Percentiles rank a stretch among this genome's conserved stretches.
Conservation (phyloP, 768 basidiomycete species). For the Leccinellum rugosiceps region DNA sequence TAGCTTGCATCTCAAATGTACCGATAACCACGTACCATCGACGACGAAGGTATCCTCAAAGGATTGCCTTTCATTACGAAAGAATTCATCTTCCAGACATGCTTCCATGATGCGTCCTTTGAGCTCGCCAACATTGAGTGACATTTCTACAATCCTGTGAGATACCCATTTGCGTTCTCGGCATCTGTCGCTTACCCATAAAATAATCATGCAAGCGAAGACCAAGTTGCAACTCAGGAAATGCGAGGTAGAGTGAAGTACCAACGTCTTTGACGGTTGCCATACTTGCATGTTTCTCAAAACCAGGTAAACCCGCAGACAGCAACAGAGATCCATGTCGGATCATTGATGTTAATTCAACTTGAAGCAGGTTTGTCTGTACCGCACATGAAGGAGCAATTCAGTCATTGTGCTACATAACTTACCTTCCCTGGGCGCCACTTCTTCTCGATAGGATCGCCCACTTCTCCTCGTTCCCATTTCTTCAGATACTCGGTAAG, state of each 20-base stretch:
- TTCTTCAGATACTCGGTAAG: slow-evolving; percentile 81
- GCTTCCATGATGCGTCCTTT: slow-evolving; percentile 47
- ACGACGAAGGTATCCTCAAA: slow-evolving; percentile 42
- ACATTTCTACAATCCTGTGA: slow-evolving; percentile 56
- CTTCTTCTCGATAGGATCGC: slow-evolving; percentile 79
- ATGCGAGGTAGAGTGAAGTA: slow-evolving; percentile 48
- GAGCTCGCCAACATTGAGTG: slow-evolving; percentile 66
- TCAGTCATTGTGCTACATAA: not conserved
- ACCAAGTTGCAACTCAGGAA: slow-evolving; percentile 72
- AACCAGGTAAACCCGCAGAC: slow-evolving; percentile 67
- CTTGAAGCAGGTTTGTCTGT: slow-evolving; percentile 85
- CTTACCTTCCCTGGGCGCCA: slow-evolving; percentile 77
- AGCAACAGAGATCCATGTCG: slow-evolving; percentile 54
- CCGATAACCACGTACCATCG: slow-evolving; percentile 37
- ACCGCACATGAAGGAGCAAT: slow-evolving; percentile 6
- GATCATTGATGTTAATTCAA: slow-evolving; percentile 55
- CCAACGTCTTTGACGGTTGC: slow-evolving; percentile 42
- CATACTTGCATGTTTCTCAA: slow-evolving; percentile 36
- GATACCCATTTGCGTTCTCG: slow-evolving; percentile 1
- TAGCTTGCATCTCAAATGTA: not conserved
- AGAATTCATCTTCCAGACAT: slow-evolving; percentile 43
- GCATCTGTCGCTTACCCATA: slow-evolving; percentile 59
- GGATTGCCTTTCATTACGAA: slow-evolving; percentile 15
- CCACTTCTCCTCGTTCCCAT: slow-evolving; percentile 54
- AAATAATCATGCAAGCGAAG: slow-evolving; percentile 82